These are phyloP conservation scores for Plasmopara muralis DNA, from an alignment of 352 stramenopile species.

Conservation along the genomic window DNA sequence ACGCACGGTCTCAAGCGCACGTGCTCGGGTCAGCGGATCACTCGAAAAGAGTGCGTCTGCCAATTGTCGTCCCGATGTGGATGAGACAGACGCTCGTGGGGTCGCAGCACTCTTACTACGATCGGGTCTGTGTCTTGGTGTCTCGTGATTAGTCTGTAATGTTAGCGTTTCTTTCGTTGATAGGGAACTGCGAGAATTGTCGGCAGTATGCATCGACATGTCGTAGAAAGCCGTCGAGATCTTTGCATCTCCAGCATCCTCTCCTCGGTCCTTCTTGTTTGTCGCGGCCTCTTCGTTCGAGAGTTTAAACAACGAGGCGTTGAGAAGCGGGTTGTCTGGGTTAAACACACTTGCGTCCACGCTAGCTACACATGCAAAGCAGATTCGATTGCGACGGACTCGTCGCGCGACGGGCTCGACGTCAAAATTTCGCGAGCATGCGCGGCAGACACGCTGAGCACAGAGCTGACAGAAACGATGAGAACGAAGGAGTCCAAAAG, in stretches of 20 bases:
- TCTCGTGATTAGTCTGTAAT: slow-evolving; percentile 5
- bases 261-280: slow-evolving; percentile 1
- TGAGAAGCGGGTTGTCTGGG: slow-evolving; percentile 22
- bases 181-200: slow-evolving; percentile 6
- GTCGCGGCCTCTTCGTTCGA: slow-evolving; percentile 6
- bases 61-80: slow-evolving; percentile 37
- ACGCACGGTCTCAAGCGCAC: slow-evolving; percentile 43
- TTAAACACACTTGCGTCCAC: slow-evolving; percentile 45
- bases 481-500: slow-evolving; percentile 48
- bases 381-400: slow-evolving; percentile 55
- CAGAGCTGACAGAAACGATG: slow-evolving; percentile 66
- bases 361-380: slow-evolving; percentile 48
- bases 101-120: slow-evolving; percentile 26
- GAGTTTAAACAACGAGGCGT: slow-evolving; percentile 14
- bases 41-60: slow-evolving; percentile 59
- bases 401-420: slow-evolving; percentile 42
- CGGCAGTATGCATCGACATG: slow-evolving; percentile 12
- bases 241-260: slow-evolving; percentile 8
- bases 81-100: slow-evolving; percentile 22
- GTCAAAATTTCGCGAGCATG: slow-evolving; percentile 63
- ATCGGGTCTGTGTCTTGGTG: slow-evolving; percentile 14
- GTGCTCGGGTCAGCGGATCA: slow-evolving; percentile 39
- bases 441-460: slow-evolving; percentile 46
- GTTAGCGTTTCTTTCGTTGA: slow-evolving; percentile 3
- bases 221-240: slow-evolving; percentile 27